Evolutionary conservation across 2,329 filamentous ascomycete genomes (phyloP).

Genomic region (Trichoderma arundinaceum): DNA sequence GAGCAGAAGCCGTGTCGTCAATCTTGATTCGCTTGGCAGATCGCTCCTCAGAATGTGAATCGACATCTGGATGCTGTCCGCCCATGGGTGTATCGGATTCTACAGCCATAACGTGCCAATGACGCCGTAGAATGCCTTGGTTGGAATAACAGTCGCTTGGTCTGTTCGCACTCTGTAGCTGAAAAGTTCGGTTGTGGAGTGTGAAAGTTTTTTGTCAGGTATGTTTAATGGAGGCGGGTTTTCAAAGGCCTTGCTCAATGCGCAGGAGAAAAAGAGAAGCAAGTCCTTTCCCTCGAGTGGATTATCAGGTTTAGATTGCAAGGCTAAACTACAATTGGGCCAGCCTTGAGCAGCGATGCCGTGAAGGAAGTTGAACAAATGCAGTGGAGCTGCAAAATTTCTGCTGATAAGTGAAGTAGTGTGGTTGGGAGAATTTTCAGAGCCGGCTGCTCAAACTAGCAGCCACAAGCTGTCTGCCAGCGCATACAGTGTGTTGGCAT

Average conservation of each 20-base stretch:
- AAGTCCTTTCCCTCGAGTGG: neutral
- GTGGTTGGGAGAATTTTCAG: too few species aligned
- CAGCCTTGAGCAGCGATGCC: neutral
- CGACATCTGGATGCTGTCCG: constrained; percentile 33
- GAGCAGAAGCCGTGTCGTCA: constrained; percentile 42
- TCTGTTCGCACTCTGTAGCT: neutral
- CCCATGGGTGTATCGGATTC: constrained; percentile 37
- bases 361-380: constrained; percentile 7
- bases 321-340: neutral
- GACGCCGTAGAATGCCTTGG: neutral
- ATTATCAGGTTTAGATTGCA: neutral
- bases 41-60: constrained; percentile 44
- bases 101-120: constrained; percentile 39
- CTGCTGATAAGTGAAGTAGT: constrained; percentile 7
- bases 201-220: neutral
- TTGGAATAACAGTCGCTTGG: neutral
- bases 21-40: constrained; percentile 66
- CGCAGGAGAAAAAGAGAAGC: neutral
- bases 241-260: neutral
- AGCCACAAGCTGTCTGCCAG: too few species aligned
- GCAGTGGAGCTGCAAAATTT: constrained; percentile 26
- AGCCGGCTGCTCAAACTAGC: too few species aligned
- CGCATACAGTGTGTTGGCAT: too few species aligned
- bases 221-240: neutral
- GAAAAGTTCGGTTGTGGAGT: neutral